A percentile compares a stretch with the other conserved stretches of the same genome.
phyloP scores from a whole-genome alignment of 345 rosid genomes.

The Acer yangbiense region DNA sequence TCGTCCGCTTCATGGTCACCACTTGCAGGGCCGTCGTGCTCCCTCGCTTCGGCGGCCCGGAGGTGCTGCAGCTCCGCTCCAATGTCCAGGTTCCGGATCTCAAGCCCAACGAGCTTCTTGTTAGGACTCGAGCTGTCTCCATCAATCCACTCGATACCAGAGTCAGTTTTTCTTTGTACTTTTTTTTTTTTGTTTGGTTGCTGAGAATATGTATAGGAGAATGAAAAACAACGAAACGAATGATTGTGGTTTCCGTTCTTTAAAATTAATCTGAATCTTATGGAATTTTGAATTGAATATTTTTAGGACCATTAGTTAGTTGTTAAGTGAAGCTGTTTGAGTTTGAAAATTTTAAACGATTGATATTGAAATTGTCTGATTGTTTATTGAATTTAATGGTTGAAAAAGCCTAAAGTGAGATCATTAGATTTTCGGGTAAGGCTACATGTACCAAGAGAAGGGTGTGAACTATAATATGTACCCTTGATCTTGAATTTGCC shows the following conservation, averaged over 20 bases:
- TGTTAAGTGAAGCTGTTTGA: too few relatives aligned
- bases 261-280: too few relatives aligned
- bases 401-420: too few relatives aligned
- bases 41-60: conserved; percentile 92
- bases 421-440: neutral
- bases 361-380: too few relatives aligned
- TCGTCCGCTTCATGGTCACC: conserved; percentile 54
- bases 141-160: conserved; percentile 91
- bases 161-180: conserved; percentile 47
- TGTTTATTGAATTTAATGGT: too few relatives aligned
- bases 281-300: too few relatives aligned
- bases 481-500: conserved; percentile 39
- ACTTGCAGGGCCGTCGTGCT: conserved; percentile 83
- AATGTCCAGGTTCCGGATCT: conserved; percentile 78
- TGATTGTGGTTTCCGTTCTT: too few relatives aligned
- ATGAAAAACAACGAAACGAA: too few relatives aligned
- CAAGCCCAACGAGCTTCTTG: conserved; percentile 76
- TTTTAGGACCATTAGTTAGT: too few relatives aligned
- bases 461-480: conserved; percentile 5
- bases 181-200: neutral
- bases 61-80: conserved; percentile 73
- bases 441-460: conserved; percentile 41
- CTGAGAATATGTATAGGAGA: neutral
- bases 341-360: too few relatives aligned
- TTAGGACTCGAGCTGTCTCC: conserved; percentile 83